Evolutionary conservation across 306 rosid species (phyloP).

Genomic region (Sesbania bispinosa): DNA sequence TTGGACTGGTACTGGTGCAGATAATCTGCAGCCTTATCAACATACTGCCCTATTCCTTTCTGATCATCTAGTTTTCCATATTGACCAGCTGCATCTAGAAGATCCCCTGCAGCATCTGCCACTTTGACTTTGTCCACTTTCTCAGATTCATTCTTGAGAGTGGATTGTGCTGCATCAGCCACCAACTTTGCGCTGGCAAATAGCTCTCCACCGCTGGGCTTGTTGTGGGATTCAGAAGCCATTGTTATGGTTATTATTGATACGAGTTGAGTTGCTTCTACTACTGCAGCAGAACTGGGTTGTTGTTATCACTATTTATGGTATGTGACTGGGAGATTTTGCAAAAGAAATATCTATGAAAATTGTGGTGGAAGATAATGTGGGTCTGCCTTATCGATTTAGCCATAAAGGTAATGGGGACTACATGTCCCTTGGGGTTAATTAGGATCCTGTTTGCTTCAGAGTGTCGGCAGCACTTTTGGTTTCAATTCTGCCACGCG

Average conservation of each 20-base stretch:
- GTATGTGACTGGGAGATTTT: not conserved
- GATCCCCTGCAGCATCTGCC: constrained; percentile 48
- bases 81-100: constrained; percentile 38
- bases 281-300: not conserved
- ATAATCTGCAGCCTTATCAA: constrained; percentile 43
- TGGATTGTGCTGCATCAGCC: constrained; percentile 38
- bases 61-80: constrained; percentile 46
- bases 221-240: not conserved
- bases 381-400: not conserved
- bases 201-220: not conserved
- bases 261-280: not conserved
- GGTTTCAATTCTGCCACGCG: too few relatives aligned
- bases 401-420: not conserved
- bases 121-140: constrained; percentile 44
- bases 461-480: not conserved
- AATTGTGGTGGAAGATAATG: not conserved
- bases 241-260: not conserved
- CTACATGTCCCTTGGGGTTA: not conserved
- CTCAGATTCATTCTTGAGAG: constrained; percentile 14
- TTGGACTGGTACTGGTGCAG: constrained; percentile 27
- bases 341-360: not conserved
- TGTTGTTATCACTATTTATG: not conserved
- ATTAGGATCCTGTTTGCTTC: not conserved
- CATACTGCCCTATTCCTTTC: constrained; percentile 35
- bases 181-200: constrained; percentile 41